Percentiles rank a stretch among this genome's conserved stretches.
These are phyloP conservation scores for Pisolithus tinctorius DNA, from an alignment of 768 basidiomycete species.

Conservation along the genomic window DNA sequence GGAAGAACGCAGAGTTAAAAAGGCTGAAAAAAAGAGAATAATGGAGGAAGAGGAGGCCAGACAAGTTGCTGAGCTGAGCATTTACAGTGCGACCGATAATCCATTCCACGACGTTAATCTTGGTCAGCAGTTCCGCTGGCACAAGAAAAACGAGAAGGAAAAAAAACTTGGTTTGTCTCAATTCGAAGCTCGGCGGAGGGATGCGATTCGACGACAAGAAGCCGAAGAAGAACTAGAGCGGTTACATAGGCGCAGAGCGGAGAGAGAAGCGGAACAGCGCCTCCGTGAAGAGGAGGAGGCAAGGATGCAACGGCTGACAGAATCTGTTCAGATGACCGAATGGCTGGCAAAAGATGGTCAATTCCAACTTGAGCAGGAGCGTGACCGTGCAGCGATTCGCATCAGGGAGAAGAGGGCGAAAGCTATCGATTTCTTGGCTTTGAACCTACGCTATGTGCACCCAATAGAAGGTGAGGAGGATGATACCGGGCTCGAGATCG, in stretches of 20 bases:
- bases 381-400: constrained; percentile 84
- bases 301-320: constrained; percentile 80
- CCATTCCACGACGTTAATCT: constrained; percentile 98
- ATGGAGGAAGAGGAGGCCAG: constrained; percentile 87
- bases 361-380: constrained; percentile 94
- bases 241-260: constrained; percentile 83
- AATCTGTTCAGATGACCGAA: constrained; percentile 96
- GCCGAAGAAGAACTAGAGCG: constrained; percentile 94
- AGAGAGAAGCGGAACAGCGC: constrained; percentile 84
- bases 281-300: constrained; percentile 91
- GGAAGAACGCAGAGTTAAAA: constrained; percentile 78
- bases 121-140: constrained; percentile 95
- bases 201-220: constrained; percentile 77
- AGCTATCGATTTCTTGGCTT: constrained; percentile 95
- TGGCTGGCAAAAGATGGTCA: constrained; percentile 97
- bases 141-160: constrained; percentile 97
- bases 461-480: constrained; percentile 71
- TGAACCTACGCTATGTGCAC: constrained; percentile 91
- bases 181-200: constrained; percentile 72
- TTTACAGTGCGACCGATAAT: constrained; percentile 95
- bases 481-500: constrained; percentile 90
- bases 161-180: constrained; percentile 76
- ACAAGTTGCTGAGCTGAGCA: constrained; percentile 88
- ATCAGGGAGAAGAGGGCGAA: constrained; percentile 96
- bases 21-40: constrained; percentile 79